Percentiles rank a stretch among this genome's conserved stretches.
phyloP scores from a whole-genome alignment of 2,329 filamentous ascomycete species.

The Blastomyces parvus region DNA sequence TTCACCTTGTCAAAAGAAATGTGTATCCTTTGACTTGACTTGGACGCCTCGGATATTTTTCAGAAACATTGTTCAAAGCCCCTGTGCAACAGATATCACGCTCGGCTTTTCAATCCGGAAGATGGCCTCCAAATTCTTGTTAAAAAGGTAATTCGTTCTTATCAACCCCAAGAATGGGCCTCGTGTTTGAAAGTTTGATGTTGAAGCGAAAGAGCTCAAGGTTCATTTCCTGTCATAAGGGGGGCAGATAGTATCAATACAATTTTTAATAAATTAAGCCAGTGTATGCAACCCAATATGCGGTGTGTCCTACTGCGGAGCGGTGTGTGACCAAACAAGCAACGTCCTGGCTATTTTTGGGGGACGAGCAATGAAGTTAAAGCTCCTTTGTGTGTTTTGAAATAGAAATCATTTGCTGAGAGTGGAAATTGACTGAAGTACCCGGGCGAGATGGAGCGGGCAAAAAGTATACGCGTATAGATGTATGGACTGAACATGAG shows the following conservation, averaged over 20 bases:
- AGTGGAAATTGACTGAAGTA: not conserved
- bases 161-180: not conserved
- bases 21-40: not conserved
- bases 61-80: not conserved
- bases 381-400: not conserved
- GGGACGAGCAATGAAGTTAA: not conserved
- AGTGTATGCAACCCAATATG: not conserved
- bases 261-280: not conserved
- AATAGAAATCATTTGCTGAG: not conserved
- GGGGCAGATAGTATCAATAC: not conserved
- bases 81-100: not conserved
- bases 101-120: not conserved
- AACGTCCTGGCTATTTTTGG: not conserved
- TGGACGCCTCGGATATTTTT: not conserved
- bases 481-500: not conserved
- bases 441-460: not conserved
- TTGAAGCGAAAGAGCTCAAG: too few species aligned
- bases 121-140: not conserved
- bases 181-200: not conserved
- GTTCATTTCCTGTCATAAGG: not conserved
- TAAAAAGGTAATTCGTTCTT: not conserved
- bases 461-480: not conserved
- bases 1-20: not conserved
- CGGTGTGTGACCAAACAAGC: not conserved
- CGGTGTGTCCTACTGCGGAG: not conserved